Evolutionary conservation across 768 basidiomycete genomes (phyloP).

Genomic region (Calvatia gigantea): DNA sequence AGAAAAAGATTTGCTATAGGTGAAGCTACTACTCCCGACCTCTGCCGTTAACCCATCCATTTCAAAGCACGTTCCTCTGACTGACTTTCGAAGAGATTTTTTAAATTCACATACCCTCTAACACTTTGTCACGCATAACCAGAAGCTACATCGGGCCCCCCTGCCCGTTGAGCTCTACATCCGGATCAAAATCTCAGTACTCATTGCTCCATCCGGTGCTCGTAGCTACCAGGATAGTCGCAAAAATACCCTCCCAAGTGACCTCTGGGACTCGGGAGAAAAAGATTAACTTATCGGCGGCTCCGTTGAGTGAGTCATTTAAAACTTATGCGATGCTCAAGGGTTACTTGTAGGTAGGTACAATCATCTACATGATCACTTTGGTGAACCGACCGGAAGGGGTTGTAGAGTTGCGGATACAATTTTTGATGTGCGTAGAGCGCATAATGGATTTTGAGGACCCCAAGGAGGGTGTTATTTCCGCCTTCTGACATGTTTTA

Average conservation of each 20-base stretch:
- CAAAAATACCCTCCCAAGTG: too few relatives aligned
- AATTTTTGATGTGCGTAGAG: background rate
- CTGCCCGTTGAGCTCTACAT: conserved; percentile 5
- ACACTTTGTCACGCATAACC: background rate
- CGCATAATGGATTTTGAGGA: background rate
- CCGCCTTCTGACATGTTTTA: background rate
- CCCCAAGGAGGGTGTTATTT: background rate
- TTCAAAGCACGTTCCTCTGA: background rate
- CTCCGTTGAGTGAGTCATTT: background rate
- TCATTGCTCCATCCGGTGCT: background rate
- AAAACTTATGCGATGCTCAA: background rate
- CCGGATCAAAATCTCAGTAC: conserved; percentile 5
- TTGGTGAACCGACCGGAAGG: background rate
- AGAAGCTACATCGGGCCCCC: background rate
- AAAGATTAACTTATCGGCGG: background rate
- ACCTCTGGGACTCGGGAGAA: too few relatives aligned
- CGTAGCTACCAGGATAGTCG: too few relatives aligned
- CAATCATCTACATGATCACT: background rate
- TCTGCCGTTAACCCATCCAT: too few relatives aligned
- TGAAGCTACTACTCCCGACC: background rate
- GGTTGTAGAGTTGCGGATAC: background rate
- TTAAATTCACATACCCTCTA: background rate
- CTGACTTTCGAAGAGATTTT: background rate
- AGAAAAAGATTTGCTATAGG: background rate
- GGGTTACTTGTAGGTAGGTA: background rate